These are phyloP conservation scores for Leccinum broughii DNA, from an alignment of 768 basidiomycete species.

Conservation along the genomic window DNA sequence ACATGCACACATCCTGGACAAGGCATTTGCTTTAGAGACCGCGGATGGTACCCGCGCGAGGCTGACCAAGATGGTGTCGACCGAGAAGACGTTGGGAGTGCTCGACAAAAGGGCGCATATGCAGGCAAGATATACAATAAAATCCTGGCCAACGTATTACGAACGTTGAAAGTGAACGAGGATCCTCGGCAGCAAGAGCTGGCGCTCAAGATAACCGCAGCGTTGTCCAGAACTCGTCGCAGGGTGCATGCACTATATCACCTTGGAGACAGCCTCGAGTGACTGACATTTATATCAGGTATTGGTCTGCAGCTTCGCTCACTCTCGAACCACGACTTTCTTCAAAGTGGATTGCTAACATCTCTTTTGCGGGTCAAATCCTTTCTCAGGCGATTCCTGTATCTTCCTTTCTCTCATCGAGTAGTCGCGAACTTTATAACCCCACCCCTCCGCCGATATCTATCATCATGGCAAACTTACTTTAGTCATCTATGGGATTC, in stretches of 20 bases:
- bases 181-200: constrained; percentile 84
- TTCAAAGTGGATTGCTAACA: constrained; percentile 89
- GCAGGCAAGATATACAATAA: constrained; percentile 70
- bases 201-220: constrained; percentile 71
- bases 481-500: constrained; percentile 49
- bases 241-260: constrained; percentile 47
- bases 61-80: constrained; percentile 40
- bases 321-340: constrained; percentile 86
- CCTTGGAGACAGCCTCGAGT: constrained; percentile 10
- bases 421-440: constrained; percentile 48
- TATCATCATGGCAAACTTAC: constrained; percentile 70
- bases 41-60: constrained; percentile 88
- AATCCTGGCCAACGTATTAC: constrained; percentile 74
- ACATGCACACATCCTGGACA: constrained; percentile 78
- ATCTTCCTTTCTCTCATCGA: constrained; percentile 57
- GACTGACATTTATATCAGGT: constrained; percentile 44
- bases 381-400: constrained; percentile 75
- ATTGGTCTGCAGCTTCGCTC: constrained; percentile 65
- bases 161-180: constrained; percentile 82
- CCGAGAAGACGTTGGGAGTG: constrained; percentile 38
- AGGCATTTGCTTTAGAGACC: constrained; percentile 86
- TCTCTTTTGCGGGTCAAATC: constrained; percentile 77
- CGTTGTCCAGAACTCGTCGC: constrained; percentile 89
- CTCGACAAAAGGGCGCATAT: constrained; percentile 31
- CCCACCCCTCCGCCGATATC: constrained; percentile 75